Conservation (phyloP, 345 rosid genomes). For the Populus ilicifolia region DNA sequence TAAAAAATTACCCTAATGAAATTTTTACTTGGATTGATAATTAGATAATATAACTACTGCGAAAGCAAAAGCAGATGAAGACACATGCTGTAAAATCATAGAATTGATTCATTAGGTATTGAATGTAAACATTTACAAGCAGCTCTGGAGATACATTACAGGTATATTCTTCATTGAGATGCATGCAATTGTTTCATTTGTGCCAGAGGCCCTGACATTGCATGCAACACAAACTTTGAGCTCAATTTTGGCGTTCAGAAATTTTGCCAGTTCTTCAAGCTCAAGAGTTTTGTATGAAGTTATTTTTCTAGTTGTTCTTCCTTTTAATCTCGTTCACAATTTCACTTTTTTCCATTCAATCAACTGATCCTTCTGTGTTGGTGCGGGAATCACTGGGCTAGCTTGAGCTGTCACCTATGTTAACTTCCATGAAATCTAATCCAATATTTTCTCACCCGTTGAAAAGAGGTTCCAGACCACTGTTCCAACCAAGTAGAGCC, state of each 20-base stretch:
- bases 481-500: constrained; percentile 79
- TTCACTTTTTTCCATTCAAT: constrained; percentile 7
- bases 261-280: constrained; percentile 15
- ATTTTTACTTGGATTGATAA: neutral
- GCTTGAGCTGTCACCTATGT: constrained; percentile 3
- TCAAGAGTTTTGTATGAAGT: neutral
- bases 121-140: constrained; percentile 19
- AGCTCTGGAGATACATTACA: constrained; percentile 20
- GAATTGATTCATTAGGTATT: constrained; percentile 7
- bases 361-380: neutral
- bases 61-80: neutral
- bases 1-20: neutral
- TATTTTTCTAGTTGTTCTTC: neutral
- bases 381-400: constrained; percentile 11
- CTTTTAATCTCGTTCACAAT: neutral
- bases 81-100: neutral
- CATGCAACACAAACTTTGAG: neutral
- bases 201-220: neutral
- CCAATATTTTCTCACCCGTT: constrained; percentile 83
- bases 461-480: constrained; percentile 85
- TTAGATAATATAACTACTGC: neutral
- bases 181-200: neutral
- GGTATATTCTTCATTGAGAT: constrained; percentile 10
- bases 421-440: constrained; percentile 30
- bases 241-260: constrained; percentile 13